phyloP scores from a whole-genome alignment of 352 stramenopile genomes.

The Phytophthora foliorum region DNA sequence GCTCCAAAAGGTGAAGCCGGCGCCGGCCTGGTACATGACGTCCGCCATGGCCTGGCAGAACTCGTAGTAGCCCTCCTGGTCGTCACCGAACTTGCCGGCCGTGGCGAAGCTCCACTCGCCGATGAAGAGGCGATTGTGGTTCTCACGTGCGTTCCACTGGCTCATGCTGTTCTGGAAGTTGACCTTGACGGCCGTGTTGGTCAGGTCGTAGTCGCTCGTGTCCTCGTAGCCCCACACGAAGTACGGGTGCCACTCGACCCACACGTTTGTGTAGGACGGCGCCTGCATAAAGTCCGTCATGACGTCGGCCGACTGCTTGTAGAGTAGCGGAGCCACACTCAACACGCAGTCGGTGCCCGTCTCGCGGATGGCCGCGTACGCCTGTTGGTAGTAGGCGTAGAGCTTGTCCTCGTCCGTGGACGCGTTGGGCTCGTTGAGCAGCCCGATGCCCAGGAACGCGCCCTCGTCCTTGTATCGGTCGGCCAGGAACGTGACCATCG shows the following conservation, averaged over 20 bases:
- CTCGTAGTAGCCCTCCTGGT: conserved; percentile 54
- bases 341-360: conserved; percentile 75
- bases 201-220: conserved; percentile 56
- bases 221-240: conserved; percentile 86
- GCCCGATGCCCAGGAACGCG: conserved; percentile 75
- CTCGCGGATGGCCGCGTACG: conserved; percentile 65
- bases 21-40: conserved; percentile 60
- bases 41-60: conserved; percentile 64
- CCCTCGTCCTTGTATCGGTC: conserved; percentile 68
- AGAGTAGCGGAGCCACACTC: conserved; percentile 65
- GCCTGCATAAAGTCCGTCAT: conserved; percentile 68
- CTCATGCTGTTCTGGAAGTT: conserved; percentile 51
- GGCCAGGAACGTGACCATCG: conserved; percentile 59
- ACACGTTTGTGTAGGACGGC: conserved; percentile 73
- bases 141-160: conserved; percentile 44
- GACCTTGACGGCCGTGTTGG: conserved; percentile 44
- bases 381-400: conserved; percentile 81
- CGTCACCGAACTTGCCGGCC: conserved; percentile 58
- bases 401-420: conserved; percentile 57
- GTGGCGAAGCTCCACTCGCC: conserved; percentile 70
- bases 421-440: conserved; percentile 76
- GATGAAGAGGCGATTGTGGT: conserved; percentile 60
- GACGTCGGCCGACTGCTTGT: conserved; percentile 60
- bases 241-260: conserved; percentile 87
- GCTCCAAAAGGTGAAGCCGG: conserved; percentile 80